Evolutionary conservation across 148 eudicot genomes (phyloP).

Genomic region (Tetragonia tetragonoides): DNA sequence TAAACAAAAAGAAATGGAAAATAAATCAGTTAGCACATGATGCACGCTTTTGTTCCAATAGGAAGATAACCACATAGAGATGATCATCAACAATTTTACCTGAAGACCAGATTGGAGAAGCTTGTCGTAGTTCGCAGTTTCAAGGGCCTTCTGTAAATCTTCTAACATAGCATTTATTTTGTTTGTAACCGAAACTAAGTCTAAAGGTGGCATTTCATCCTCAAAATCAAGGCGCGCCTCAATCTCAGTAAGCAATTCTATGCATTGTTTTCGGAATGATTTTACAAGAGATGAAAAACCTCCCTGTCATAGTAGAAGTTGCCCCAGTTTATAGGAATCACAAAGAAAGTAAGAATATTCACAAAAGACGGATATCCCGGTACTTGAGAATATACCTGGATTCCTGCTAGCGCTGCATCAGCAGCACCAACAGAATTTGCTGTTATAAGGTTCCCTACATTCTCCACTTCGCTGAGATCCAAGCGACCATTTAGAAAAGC

Average conservation of each 20-base stretch:
- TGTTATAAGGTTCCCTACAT: constrained; percentile 80
- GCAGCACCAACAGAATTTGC: constrained; percentile 86
- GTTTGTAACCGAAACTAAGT: constrained; percentile 34
- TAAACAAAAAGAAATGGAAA: background rate
- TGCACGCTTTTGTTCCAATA: background rate
- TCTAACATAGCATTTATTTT: constrained; percentile 58
- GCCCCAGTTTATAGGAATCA: background rate
- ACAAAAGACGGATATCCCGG: constrained; percentile 5
- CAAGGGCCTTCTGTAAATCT: constrained; percentile 65
- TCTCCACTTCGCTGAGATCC: constrained; percentile 95
- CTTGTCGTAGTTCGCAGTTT: constrained; percentile 92
- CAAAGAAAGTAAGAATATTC: background rate
- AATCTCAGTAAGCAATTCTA: constrained; percentile 87
- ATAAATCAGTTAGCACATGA: background rate
- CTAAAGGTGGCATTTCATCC: constrained; percentile 96
- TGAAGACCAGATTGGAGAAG: constrained; percentile 90
- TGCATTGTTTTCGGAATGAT: constrained; percentile 68
- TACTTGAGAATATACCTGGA: constrained; percentile 54
- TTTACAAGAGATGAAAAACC: constrained; percentile 88
- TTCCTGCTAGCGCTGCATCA: constrained; percentile 95
- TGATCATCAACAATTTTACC: constrained; percentile 35
- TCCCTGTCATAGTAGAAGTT: constrained; percentile 47
- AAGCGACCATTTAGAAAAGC: constrained; percentile 96
- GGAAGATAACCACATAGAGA: background rate
- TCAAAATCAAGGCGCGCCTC: constrained; percentile 99